These are phyloP conservation scores for Aureobasidium musti DNA, from an alignment of 2,329 filamentous ascomycete species.

Conservation along the genomic window DNA sequence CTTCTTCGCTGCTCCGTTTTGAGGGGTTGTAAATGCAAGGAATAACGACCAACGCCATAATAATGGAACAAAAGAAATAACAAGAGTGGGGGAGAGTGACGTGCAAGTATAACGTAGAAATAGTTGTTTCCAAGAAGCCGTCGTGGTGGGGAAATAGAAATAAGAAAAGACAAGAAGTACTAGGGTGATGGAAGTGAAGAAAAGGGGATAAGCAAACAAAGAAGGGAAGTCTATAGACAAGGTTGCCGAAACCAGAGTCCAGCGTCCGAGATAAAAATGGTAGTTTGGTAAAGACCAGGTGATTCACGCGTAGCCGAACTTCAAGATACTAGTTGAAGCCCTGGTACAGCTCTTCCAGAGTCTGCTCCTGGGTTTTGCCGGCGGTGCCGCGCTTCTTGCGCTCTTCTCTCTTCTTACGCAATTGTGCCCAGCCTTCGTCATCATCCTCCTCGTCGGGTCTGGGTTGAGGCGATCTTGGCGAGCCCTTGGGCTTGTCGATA, in stretches of 20 bases:
- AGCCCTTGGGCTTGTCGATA: slow-evolving; percentile 44
- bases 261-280: neutral
- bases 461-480: slow-evolving; percentile 33
- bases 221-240: slow-evolving; percentile 26
- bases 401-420: slow-evolving; percentile 42
- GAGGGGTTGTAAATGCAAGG: slow-evolving; percentile 19
- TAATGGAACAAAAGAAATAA: slow-evolving; percentile 24
- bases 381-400: slow-evolving; percentile 37
- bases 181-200: slow-evolving; percentile 25
- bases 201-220: neutral
- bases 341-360: slow-evolving; percentile 38
- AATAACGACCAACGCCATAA: slow-evolving; percentile 5
- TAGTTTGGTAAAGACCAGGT: neutral
- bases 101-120: neutral
- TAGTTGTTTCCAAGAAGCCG: neutral
- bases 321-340: slow-evolving; percentile 31
- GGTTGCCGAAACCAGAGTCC: neutral
- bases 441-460: slow-evolving; percentile 38
- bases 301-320: neutral
- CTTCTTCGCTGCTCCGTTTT: slow-evolving; percentile 20
- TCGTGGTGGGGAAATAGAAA: neutral
- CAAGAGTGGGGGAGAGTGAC: neutral
- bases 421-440: slow-evolving; percentile 42
- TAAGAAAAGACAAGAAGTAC: slow-evolving; percentile 26
- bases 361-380: slow-evolving; percentile 36